Base-by-base conservation (phyloP, 2,329 filamentous ascomycete species). In the Alternaria incomplexa region DNA sequence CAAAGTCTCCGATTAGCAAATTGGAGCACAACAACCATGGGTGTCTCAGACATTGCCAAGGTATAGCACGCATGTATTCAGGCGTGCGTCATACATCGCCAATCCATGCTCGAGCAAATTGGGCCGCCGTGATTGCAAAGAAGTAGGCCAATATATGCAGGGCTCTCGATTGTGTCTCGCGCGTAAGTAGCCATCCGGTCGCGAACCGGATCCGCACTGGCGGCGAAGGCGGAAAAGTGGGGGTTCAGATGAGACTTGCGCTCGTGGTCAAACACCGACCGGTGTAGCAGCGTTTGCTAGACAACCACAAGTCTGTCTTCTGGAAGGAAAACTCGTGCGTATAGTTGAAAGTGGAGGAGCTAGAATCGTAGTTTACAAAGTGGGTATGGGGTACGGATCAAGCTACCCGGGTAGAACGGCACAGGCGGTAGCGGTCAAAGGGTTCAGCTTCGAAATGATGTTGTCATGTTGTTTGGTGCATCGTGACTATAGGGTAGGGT, bases 151-250 rank as follows among this genome's bases (percentile, higher is more conserved):
- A 52, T 40, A 43, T 56, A 61, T 56, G 58, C 58, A 61, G 58
- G 58, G 58, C 58, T 56, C 44, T 22, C 47, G 36, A 17, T 48
- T 17, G 20, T 52, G 43, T 36, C 26, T 30, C 43, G 54, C 54
- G 40, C 47, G 56, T 32, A 32, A 22, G 40, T 28, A 22, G 22
- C 44, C 17, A 28, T 47, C 57, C 59, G 48, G 59, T 48, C 23
- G 47, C 56, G 59, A 62, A 62, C 59, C 59, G 55, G 59, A 62
- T 62, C 59, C 59, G 59, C 59, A 62, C 28, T 58, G 54, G 54
- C 59, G 59, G 47, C 59, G 22, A 58, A 52, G 47, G 32, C 26
- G 11, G 20, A 36, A 59, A 53, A 59, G 56, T 53, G 56, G 56
- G 56, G 56, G 48, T 13, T 20, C 17, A 28, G 26, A 25, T 32